Evolutionary conservation across 1,139 yeast species (phyloP), one percentile per base, ranked within the genome.

Genomic region (Pichia inconspicua): DNA sequence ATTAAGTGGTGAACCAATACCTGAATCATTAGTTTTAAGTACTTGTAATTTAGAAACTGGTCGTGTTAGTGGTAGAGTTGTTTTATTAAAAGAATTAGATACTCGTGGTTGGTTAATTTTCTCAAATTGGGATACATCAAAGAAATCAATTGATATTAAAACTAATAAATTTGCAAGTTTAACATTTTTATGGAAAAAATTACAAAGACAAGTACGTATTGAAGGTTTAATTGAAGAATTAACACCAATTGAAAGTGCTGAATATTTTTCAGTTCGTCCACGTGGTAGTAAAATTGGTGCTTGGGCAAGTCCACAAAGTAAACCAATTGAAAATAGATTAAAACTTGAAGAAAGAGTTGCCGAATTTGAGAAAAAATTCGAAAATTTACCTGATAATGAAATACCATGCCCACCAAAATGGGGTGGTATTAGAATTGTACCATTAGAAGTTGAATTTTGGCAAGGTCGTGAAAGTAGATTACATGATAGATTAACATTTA

Each of bases 381-480:
- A 78, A 53, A 81, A 74, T 44, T 39, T 53, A 7, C 52, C 54
- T 25, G 79, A 74, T 51, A 82, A 80, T 15, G 78, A 78, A 45
- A 80, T 92, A 47, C 94, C 95, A 30, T 85, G 96, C 58, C 98
- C 98, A 19, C 89, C 86, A 32, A 81, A 73, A 64, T 92, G 98
- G 98, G 98, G 98, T 45, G 98, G 98, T 1, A 66, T 92, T 47
- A 74, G 96, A 60, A 75, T 92, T 31, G 80, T 84, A 42, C 98
- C 99, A 2, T 69, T 86, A 48, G 96, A 88, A 62, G 77, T 92
- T 57, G 98, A 92, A 68, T 92, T 92, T 63, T 92, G 97, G 97
- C 97, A 92, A 68, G 98, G 98, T 17, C 79, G 98, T 53, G 75
- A 78, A 51, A 84, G 87, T 61, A 77, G 99, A 65, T 73, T 90